Evolutionary conservation across 768 basidiomycete species (phyloP).

Genomic region (Rhodocollybia butyracea): DNA sequence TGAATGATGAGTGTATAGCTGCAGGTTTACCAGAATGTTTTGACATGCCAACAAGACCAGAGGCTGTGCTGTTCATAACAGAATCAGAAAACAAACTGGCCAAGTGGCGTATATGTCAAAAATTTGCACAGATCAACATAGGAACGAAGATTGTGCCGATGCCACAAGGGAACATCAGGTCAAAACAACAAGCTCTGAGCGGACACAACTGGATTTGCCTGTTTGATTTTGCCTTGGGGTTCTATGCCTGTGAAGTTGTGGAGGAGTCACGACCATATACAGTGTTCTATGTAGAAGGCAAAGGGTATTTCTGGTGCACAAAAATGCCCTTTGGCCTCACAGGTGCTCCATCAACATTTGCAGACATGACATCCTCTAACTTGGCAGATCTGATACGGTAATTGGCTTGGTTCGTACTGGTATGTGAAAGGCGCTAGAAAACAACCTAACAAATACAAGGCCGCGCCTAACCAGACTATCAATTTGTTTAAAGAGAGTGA

Average conservation of each 20-base stretch:
- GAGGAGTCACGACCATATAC: constrained; percentile 1
- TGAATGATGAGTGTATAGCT: constrained; percentile 30
- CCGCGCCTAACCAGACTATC: no score
- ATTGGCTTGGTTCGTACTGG: no score
- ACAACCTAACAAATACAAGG: no score
- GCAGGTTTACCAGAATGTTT: constrained; percentile 19
- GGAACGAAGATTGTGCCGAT: no score
- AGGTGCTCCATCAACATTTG: constrained; percentile 19
- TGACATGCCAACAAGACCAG: constrained; percentile 19
- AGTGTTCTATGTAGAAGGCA: constrained; percentile 19
- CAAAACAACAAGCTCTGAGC: constrained; percentile 32
- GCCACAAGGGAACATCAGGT: no score
- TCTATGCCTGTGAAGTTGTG: neutral
- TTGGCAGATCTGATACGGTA: neutral
- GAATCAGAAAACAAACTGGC: neutral
- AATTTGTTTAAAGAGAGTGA: no score
- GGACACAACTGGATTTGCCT: constrained; percentile 32
- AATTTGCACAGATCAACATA: no score
- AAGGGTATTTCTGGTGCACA: constrained; percentile 30
- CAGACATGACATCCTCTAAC: neutral
- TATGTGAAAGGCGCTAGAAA: no score
- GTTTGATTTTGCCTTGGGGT: constrained; percentile 32
- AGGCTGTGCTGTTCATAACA: neutral
- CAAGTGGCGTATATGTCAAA: no score
- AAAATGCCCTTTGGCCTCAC: constrained; percentile 18